Evolutionary conservation across 2,329 filamentous ascomycete species (phyloP), one percentile per base, ranked within the genome.

Genomic region (Ceratocystis cacaofunesta): DNA sequence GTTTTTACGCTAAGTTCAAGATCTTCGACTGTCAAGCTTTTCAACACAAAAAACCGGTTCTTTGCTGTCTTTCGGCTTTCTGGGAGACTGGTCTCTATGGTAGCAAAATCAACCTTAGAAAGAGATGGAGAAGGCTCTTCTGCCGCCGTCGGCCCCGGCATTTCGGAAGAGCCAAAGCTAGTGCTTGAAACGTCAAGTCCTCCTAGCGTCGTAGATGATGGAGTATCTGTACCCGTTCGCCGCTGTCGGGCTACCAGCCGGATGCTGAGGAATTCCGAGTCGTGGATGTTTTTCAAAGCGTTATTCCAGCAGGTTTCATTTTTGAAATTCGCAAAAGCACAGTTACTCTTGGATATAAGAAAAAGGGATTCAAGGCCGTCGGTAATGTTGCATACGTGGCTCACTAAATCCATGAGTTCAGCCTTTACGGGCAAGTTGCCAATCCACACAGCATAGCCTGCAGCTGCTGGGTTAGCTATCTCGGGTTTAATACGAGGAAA

Each of bases 301-400:
- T 83, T 80, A 5, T 82, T 76, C 72, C 91, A 96, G 4, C 85
- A 84, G 2, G 79, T 76, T 71, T 96, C 91, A 62, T 90, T 88
- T 68, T 86, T 89, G 74, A 95, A 97, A 72, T 97, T 97, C 69
- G 95, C 90, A 76, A 97, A 97, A 0, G 92, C 92, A 72, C 92
- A 97, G 72, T 96, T 96, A 73, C 92, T 96, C 74, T 96, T 96
- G 0, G 92, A 92, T 50, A 97, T 97, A 44, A 97, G 78, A 70
- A 97, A 96, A 0, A 97, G 78, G 60, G 91, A 96, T 73, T 96
- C 89, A 25, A 97, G 84, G 1, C 91, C 83, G 0, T 80, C 82
- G 0, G 90, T 86, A 69, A 92, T 87, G 68, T 84, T 85, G 68
- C 89, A 95, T 66, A 96, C 94, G 73, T 96, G 89, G 67, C 94